Base-by-base conservation (phyloP, 495 filamentous ascomycete genomes). In the Penicillium lividum region DNA sequence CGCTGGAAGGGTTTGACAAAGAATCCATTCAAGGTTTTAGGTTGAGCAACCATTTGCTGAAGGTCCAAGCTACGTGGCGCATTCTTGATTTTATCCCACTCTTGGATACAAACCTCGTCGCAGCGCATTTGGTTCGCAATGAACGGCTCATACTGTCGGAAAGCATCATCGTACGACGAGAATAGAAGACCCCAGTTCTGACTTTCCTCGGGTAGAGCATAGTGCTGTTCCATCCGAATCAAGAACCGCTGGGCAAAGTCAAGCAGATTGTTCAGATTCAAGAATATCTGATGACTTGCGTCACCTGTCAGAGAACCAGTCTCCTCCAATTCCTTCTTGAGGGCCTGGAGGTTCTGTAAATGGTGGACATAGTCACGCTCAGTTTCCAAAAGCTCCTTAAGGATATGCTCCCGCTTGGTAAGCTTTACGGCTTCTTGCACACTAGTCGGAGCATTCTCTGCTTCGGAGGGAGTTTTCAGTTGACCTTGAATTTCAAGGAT, bases 361-460 rank as follows among this genome's bases (percentile, higher is more conserved):
- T 98, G 93, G 65, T 98, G 93, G n/a, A 98, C 95, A 61, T 98
- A 98, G 68, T 96, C 95, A 42, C 94, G 87, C 70, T 98, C 94
- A 5, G 93, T 98, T 63, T 90, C 89, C 47, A 98, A 85, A 47
- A 98, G 74, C 68, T 98, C 94, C 62, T 89, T 84, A 31, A 98
- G 83, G 58, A 98, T 88, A 65, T 96, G 87, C 56, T 97, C 87
- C 42, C 91, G 81, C 67, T 92, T 91, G 51, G 89, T 94, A 64
- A 91, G 72, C 54, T 88, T 82, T 34, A 73, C 74, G 50, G 63
- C 53, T 33, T 68, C 65, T 70, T 57, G 80, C 72, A 45, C 78
- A 8, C 79, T 71, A 10, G 75, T 70, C 2, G 74, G 72, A 45
- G 79, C 73, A 7, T 74, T 62, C 22, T 76, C 73, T 29, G 74